Evolutionary conservation across 2,329 filamentous ascomycete genomes (phyloP).

Genomic region (Stachybotrys chlorohalonatus): DNA sequence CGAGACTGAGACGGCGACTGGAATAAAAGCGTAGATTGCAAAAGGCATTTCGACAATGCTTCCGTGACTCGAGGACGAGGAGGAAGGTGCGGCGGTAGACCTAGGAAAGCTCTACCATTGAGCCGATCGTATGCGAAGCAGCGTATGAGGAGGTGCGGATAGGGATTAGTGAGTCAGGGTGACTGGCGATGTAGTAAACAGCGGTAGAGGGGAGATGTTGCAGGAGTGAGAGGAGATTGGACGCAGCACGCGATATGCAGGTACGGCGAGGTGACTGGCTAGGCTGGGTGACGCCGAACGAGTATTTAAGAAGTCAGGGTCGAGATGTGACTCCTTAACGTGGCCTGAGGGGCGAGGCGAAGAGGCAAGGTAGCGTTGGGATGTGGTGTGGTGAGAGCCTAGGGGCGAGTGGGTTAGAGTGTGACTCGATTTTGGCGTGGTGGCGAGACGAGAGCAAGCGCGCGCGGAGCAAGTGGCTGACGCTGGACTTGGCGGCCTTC

Average conservation of each 20-base stretch:
- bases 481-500: conserved; percentile 9
- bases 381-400: conserved; percentile 7
- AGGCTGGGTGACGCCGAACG: conserved; percentile 14
- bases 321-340: conserved; percentile 24
- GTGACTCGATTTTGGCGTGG: conserved; percentile 28
- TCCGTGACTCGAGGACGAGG: conserved; percentile 14
- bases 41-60: conserved; percentile 47
- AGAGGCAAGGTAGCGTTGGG: conserved; percentile 14
- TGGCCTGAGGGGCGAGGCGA: conserved; percentile 24
- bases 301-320: conserved; percentile 18
- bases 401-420: conserved; percentile 9
- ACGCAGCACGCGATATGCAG: conserved; percentile 13
- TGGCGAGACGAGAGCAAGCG: conserved; percentile 17
- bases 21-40: conserved; percentile 38
- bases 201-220: not conserved
- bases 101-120: conserved; percentile 26
- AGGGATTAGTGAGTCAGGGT: conserved; percentile 1
- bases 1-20: conserved; percentile 56
- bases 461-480: conserved; percentile 10
- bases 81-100: conserved; percentile 14
- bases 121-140: conserved; percentile 5
- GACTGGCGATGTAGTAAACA: conserved; percentile 4
- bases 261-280: conserved; percentile 14
- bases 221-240: not conserved
- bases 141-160: not conserved